Evolutionary conservation across 495 filamentous ascomycete genomes (phyloP), one percentile per base, ranked within the genome.

Genomic region (Neurospora sp.): DNA sequence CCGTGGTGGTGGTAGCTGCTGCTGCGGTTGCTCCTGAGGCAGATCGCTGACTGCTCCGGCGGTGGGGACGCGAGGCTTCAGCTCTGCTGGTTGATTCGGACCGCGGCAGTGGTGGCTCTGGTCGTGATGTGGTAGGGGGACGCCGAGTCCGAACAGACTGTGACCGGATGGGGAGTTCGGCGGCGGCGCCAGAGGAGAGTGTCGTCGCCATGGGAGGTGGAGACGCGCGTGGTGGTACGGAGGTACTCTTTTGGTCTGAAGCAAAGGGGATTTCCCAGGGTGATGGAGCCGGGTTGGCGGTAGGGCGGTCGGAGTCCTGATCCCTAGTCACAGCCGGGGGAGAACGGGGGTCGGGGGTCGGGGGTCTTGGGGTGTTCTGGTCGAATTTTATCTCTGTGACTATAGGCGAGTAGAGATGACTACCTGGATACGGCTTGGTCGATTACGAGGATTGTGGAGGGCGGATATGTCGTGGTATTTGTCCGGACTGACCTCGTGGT

Each of bases 41-140:
- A 37, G 74, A 70, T n/a, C 53, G 70, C 73, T 81, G 79, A 71
- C 82, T 85, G 79, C 78, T 80, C 73, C 84, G 81, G 45, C 84
- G 82, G 72, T 83, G 81, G 69, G 83, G 77, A 70, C 79, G 79
- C 76, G 84, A 83, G 69, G 82, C 71, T 48, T 84, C 84, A 74
- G 82, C 81, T 74, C 76, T 76, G 22, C 78, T 75, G 7, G 75
- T 74, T 31, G 77, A 80, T 68, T 81, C 79, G 70, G 79, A 79
- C 8, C 79, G 77, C 8, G 79, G 77, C 20, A 80, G 73, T 31
- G 76, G 73, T 40, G 74, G 76, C 5, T 81, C 79, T 65, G 73
- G 70, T 45, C 79, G 78, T 35, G 79, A 74, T 40, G 78, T 59
- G 41, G 79, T 79, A 27, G 78, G 79, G 6, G 79, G 78, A 4